Evolutionary conservation across 106 monocot species (phyloP).

Genomic region (Ottelia alismoides): DNA sequence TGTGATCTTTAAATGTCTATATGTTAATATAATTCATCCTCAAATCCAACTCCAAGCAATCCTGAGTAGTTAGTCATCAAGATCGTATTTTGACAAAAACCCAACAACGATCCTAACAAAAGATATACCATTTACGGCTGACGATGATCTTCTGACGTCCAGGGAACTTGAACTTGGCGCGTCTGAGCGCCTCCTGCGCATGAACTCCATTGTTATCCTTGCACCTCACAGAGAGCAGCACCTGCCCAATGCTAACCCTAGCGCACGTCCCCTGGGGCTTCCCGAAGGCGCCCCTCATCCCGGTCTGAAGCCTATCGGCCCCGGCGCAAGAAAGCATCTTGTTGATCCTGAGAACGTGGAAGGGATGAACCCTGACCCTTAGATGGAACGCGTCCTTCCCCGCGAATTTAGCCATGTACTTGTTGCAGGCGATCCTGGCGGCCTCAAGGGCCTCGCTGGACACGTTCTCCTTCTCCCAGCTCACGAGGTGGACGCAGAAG

Average conservation of each 20-base stretch:
- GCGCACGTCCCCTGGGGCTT: slow-evolving; percentile 34
- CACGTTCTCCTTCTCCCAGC: slow-evolving; percentile 29
- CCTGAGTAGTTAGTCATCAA: too few relatives aligned
- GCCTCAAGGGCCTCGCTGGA: slow-evolving; percentile 10
- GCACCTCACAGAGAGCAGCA: slow-evolving; percentile 28
- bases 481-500: slow-evolving; percentile 31
- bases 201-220: slow-evolving; percentile 27
- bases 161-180: slow-evolving; percentile 42
- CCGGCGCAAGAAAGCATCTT: slow-evolving; percentile 42
- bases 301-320: slow-evolving; percentile 42
- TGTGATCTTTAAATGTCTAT: too few relatives aligned
- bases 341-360: slow-evolving; percentile 33
- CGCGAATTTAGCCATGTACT: slow-evolving; percentile 5
- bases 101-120: too few relatives aligned
- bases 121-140: slow-evolving; percentile 10
- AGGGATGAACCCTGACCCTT: slow-evolving; percentile 35
- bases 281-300: slow-evolving; percentile 41
- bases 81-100: too few relatives aligned
- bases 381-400: too few relatives aligned
- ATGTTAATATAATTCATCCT: too few relatives aligned
- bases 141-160: slow-evolving; percentile 25
- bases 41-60: too few relatives aligned
- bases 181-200: slow-evolving; percentile 28
- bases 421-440: neutral
- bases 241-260: slow-evolving; percentile 31